Evolutionary conservation across 352 stramenopile genomes (phyloP).

Genomic region (Globisporangium yorkense): DNA sequence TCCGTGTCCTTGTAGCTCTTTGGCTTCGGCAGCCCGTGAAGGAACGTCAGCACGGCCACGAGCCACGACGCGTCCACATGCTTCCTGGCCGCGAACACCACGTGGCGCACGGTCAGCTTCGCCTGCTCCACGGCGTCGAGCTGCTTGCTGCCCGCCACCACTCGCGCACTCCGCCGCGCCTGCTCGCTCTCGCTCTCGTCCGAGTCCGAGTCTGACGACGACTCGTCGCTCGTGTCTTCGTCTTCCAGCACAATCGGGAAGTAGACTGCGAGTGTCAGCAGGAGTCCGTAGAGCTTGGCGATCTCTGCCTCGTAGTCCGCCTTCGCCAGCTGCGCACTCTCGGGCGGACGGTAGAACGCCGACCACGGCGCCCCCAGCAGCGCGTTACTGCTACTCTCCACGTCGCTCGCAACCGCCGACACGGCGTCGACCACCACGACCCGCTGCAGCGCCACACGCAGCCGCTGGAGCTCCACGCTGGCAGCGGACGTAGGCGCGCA

Average conservation of each 20-base stretch:
- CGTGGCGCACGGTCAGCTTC: constrained; percentile 27
- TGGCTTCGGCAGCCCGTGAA: constrained; percentile 38
- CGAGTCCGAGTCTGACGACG: constrained; percentile 34
- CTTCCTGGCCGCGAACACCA: constrained; percentile 36
- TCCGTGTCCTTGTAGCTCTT: constrained; percentile 29
- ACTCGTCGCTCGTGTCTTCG: constrained; percentile 23
- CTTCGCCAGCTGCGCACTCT: constrained; percentile 23
- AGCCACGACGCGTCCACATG: constrained; percentile 29
- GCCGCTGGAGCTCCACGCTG: constrained; percentile 26
- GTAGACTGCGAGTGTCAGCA: constrained; percentile 41
- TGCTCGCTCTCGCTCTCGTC: constrained; percentile 21
- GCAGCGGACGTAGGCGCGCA: constrained; percentile 12
- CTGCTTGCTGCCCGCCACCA: constrained; percentile 4
- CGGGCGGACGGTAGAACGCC: constrained; percentile 42
- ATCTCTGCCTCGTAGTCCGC: constrained; percentile 33
- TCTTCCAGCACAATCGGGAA: constrained; percentile 40
- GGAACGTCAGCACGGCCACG: constrained; percentile 29
- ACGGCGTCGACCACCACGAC: constrained; percentile 34
- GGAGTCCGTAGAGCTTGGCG: constrained; percentile 39
- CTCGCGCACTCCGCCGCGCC: background rate
- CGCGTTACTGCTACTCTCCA: background rate
- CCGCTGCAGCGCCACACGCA: constrained; percentile 36
- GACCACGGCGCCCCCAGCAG: constrained; percentile 33
- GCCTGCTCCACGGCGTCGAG: constrained; percentile 27
- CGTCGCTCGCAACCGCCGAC: background rate